Base-by-base conservation (phyloP, 2,329 filamentous ascomycete genomes). In the Xylaria sp. region DNA sequence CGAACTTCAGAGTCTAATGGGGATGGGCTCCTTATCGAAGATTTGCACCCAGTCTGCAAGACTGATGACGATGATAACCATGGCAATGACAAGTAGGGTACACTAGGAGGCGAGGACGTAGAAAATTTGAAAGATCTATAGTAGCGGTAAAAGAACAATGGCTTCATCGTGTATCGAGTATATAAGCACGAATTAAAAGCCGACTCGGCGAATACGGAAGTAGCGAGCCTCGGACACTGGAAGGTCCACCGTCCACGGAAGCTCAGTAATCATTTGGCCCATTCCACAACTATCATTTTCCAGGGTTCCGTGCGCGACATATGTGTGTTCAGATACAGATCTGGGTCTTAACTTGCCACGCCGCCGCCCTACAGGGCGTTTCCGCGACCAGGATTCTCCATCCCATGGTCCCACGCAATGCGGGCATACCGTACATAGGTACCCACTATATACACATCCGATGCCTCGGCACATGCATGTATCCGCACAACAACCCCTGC, bases 301-400 rank as follows among this genome's bases (percentile, higher is more conserved):
- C 25, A 18, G 12, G 15, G 8, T 41, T 12, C 13, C n/a, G 20
- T 56, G 54, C 41, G 15, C 15, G 15, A 12, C 28, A 34, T 18
- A 23, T 12, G 15, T 23, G 10, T 55, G 8, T 20, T 25, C 10
- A 37, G 34, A 25, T 8, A 50, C 23, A 50, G 8, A 50, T 23
- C 46, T 5, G 46, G 46, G 46, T 25, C 23, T 23, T 3, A 50
- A 9, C 9, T 20, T 5, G 31, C 31, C 12, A 25, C 31, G 28
- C 52, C 31, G n/a, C n/a, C 23, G 52, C 52, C 52, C 52, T 56
- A 56, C 52, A 56, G 52, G 52, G 52, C 52, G 2, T 10, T 34
- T 54, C 51, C 51, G 28, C 28, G 10, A 6, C 10, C 52, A 5
- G 31, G 31, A 23, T 39, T 39, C 18, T 25, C 9, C 9, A 10